Base-by-base conservation (phyloP, 768 basidiomycete species). In the Cubamyces sp. region DNA sequence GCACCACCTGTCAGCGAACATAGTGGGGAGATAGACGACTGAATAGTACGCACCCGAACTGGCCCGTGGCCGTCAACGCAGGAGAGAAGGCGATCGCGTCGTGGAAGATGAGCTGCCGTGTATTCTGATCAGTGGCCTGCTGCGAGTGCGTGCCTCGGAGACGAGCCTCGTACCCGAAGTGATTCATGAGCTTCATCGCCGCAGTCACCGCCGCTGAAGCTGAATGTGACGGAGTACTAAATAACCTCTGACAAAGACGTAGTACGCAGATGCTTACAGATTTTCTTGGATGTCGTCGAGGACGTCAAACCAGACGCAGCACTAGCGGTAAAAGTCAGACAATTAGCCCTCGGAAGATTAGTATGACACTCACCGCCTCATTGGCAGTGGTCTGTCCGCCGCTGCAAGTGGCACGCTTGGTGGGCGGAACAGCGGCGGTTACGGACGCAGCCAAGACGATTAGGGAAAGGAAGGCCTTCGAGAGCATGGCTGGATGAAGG, bases 91-190 rank as follows among this genome's bases (percentile, higher is more conserved):
- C 64, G 43, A 69, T 71, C 25, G 70, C 67, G 54, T 71, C 70
- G 65, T 74, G 70, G 63, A 72, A 72, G 43, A 64, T 67, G 39
- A 73, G 68, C 50, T 72, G 67, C 11, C 9, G 40, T 2, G 11
- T 2, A 11, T 16, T 21, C 25, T 64, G 52, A 56, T 49, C 28
- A 56, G 21, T 28, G 23, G n/a, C 5, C 5, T 25, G 8, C 5
- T 48, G 37, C 15, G 3, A 25, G 41, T 12, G 19, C 37, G 12
- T 39, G 11, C 16, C 7, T 30, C 19, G 39, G 8, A 40, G 7
- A 26, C 5, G 30, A 16, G 21, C 45, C 11, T 5, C 34, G 11
- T 53, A 64, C 62, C 53, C 57, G 57, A 9, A 60, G 51, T 4
- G 59, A 60, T 25, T 64, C 63, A 41, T 60, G 63, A 9, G 59